Conservation (phyloP, 371 early-diverging fungal species). For the Nosema muscidifuracis region DNA sequence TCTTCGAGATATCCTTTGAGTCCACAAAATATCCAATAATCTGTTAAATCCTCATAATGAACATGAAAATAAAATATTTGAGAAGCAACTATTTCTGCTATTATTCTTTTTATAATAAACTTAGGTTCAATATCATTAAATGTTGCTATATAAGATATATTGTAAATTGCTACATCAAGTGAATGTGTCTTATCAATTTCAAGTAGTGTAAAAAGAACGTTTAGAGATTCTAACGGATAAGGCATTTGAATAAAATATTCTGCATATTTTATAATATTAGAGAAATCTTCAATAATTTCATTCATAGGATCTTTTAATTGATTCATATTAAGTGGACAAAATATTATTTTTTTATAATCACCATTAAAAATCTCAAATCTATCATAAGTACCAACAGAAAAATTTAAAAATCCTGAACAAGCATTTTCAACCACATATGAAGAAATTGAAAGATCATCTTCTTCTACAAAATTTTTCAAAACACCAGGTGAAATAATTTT, state of each 20-base stretch:
- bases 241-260: slow-evolving; percentile 33
- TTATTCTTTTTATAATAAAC: slow-evolving; percentile 35
- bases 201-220: slow-evolving; percentile 47
- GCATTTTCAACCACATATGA: slow-evolving; percentile 44
- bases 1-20: slow-evolving; percentile 56
- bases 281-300: slow-evolving; percentile 42
- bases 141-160: slow-evolving; percentile 32
- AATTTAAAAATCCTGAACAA: slow-evolving; percentile 41
- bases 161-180: slow-evolving; percentile 37
- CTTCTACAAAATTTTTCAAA: slow-evolving; percentile 51
- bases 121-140: slow-evolving; percentile 57
- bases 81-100: slow-evolving; percentile 26
- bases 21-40: slow-evolving; percentile 59
- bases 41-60: slow-evolving; percentile 21
- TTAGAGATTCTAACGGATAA: slow-evolving; percentile 14
- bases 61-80: slow-evolving; percentile 53
- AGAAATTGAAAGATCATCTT: slow-evolving; percentile 48
- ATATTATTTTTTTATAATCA: slow-evolving; percentile 37
- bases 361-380: slow-evolving; percentile 24
- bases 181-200: slow-evolving; percentile 36
- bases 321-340: slow-evolving; percentile 12
- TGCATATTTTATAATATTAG: slow-evolving; percentile 30
- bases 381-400: slow-evolving; percentile 56
- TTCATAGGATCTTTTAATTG: slow-evolving; percentile 5
- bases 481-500: slow-evolving; percentile 53